A percentile compares a stretch with the other conserved stretches of the same genome.
phyloP scores from a whole-genome alignment of 1,284 basidiomycete genomes.

The Apiotrichum gamsii region DNA sequence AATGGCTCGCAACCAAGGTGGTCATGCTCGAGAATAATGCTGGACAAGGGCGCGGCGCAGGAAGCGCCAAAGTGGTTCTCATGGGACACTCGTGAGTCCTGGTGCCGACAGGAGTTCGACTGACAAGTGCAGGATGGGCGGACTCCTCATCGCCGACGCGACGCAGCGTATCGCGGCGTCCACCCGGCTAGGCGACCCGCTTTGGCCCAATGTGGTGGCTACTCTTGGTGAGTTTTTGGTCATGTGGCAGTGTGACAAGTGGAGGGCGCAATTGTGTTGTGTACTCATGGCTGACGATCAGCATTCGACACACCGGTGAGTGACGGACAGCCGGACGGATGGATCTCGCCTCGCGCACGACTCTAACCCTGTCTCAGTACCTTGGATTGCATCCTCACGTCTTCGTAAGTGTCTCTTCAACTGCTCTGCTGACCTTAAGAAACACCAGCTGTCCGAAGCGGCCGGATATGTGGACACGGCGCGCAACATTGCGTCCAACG shows the following conservation, averaged over 20 bases:
- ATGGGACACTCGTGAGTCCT: conserved; percentile 76
- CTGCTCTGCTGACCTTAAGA: conserved; percentile 39
- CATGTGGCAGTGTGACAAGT: too few species aligned
- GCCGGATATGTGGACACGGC: conserved; percentile 66
- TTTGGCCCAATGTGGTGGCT: conserved; percentile 45
- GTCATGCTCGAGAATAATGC: conserved; percentile 69
- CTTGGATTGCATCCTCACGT: conserved; percentile 70
- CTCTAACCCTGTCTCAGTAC: conserved; percentile 53
- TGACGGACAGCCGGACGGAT: background rate
- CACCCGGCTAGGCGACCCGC: conserved; percentile 30
- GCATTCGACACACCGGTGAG: conserved; percentile 84
- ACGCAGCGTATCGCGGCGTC: conserved; percentile 61
- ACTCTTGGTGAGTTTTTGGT: conserved; percentile 33
- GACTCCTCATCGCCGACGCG: conserved; percentile 77
- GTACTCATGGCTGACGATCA: conserved; percentile 32
- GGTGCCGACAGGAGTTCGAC: background rate
- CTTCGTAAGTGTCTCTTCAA: conserved; percentile 23
- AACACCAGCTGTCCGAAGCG: conserved; percentile 72
- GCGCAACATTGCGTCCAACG: conserved; percentile 49
- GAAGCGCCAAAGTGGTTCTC: conserved; percentile 71
- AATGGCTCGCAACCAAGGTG: conserved; percentile 77
- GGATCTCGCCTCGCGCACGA: background rate
- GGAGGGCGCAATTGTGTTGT: too few species aligned
- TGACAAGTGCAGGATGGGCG: conserved; percentile 88
- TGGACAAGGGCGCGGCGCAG: conserved; percentile 60